Conservation (phyloP, 148 eudicot genomes). For the Salicornia ramosissima region DNA sequence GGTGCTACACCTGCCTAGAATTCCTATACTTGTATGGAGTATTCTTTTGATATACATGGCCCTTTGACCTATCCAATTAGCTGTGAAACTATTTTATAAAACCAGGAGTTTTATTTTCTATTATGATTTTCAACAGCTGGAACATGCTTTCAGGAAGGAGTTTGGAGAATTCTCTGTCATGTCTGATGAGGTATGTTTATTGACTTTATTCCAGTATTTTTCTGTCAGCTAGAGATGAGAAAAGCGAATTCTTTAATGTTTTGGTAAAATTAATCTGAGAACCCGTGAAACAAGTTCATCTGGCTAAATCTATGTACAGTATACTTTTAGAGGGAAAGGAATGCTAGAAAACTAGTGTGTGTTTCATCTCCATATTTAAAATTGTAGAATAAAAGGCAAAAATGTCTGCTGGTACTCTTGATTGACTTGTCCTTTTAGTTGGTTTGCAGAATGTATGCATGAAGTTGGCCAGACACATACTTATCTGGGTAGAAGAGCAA, state of each 20-base stretch:
- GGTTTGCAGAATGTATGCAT: conserved; percentile 46
- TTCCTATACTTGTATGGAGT: too few species aligned
- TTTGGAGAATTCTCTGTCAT: conserved; percentile 50
- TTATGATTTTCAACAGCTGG: conserved; percentile 50
- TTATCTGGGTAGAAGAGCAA: conserved; percentile 92
- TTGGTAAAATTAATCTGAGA: background rate
- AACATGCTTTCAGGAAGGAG: conserved; percentile 72
- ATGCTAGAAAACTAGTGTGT: background rate
- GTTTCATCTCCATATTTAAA: background rate
- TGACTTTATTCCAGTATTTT: background rate
- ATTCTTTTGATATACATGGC: background rate
- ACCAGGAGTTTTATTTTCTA: conserved; percentile 4
- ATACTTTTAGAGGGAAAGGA: background rate
- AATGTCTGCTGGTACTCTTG: background rate
- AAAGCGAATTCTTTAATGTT: background rate
- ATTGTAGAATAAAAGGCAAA: background rate
- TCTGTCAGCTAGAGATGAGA: background rate
- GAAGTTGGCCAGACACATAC: conserved; percentile 65
- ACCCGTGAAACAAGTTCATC: background rate
- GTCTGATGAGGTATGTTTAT: conserved; percentile 65
- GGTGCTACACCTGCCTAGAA: too few species aligned
- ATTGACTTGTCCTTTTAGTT: conserved; percentile 26
- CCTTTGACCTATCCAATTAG: background rate
- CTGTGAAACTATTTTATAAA: background rate
- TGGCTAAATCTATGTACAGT: background rate